These are phyloP conservation scores for Acmispon strigosus DNA, from an alignment of 306 rosid species.

Conservation along the genomic window DNA sequence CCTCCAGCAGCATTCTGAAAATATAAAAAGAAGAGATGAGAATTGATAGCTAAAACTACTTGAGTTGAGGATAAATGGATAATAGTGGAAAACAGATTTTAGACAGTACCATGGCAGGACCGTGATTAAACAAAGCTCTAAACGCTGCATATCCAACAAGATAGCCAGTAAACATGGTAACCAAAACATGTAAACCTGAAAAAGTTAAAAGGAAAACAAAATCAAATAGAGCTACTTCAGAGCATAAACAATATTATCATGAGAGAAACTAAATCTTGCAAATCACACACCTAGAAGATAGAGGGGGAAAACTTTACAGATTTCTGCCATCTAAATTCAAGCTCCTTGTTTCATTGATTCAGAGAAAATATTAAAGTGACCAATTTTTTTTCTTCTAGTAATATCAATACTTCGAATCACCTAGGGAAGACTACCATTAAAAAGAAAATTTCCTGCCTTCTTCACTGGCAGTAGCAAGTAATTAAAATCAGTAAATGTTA, in stretches of 20 bases:
- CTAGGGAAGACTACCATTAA: no score
- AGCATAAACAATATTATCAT: not conserved
- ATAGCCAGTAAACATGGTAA: constrained; percentile 85
- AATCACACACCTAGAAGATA: not conserved
- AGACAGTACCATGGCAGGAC: constrained; percentile 61
- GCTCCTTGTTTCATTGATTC: not conserved
- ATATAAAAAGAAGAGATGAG: not conserved
- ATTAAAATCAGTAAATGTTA: no score
- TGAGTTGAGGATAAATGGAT: not conserved
- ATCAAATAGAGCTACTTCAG: not conserved
- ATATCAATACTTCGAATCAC: not conserved
- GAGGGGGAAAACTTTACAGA: not conserved
- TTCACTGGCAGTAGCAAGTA: no score
- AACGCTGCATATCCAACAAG: constrained; percentile 72
- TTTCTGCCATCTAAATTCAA: not conserved
- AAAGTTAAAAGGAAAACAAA: not conserved
- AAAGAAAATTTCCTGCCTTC: no score
- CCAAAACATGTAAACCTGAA: constrained; percentile 77
- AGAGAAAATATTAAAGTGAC: not conserved
- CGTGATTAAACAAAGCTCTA: constrained; percentile 72
- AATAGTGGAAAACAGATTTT: not conserved
- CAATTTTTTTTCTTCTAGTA: not conserved
- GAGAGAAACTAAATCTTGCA: not conserved
- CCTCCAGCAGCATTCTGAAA: constrained; percentile 91
- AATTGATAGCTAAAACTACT: not conserved